Evolutionary conservation across 345 rosid genomes (phyloP).

Genomic region (Populus tremula): DNA sequence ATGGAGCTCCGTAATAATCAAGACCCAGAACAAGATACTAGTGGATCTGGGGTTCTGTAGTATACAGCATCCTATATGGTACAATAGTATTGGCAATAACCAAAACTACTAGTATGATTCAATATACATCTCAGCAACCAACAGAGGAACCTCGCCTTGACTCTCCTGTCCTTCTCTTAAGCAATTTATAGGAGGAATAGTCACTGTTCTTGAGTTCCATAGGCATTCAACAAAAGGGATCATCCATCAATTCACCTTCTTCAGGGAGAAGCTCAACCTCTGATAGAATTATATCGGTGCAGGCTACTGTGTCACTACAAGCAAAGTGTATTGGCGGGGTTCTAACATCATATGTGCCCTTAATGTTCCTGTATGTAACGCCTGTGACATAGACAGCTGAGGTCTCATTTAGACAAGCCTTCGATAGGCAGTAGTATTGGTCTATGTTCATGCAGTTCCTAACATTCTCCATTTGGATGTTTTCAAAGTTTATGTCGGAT

Average conservation of each 20-base stretch:
- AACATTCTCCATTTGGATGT: constrained; percentile 94
- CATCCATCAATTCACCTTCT: constrained; percentile 82
- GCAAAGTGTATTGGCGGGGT: constrained; percentile 88
- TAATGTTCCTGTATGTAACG: constrained; percentile 66
- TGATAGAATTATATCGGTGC: constrained; percentile 85
- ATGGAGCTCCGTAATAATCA: constrained; percentile 41
- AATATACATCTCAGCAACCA: constrained; percentile 35
- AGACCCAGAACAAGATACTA: constrained; percentile 9
- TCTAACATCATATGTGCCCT: constrained; percentile 83
- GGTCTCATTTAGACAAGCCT: constrained; percentile 68
- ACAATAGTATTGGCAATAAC: constrained; percentile 27
- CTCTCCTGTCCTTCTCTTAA: constrained; percentile 60
- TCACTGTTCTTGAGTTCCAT: constrained; percentile 75
- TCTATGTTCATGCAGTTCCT: constrained; percentile 85
- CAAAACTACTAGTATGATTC: constrained; percentile 1
- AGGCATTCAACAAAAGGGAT: constrained; percentile 97
- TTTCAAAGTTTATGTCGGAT: constrained; percentile 58
- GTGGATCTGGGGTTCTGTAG: constrained; percentile 15
- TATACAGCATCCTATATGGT: not conserved
- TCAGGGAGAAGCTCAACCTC: constrained; percentile 88
- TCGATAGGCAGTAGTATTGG: constrained; percentile 75
- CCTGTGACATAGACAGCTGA: constrained; percentile 77
- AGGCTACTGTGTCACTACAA: constrained; percentile 85
- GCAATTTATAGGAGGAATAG: constrained; percentile 80
- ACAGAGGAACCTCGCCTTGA: constrained; percentile 30